Conservation (phyloP, 495 filamentous ascomycete genomes). For the Lasiosphaeris hirsuta region DNA sequence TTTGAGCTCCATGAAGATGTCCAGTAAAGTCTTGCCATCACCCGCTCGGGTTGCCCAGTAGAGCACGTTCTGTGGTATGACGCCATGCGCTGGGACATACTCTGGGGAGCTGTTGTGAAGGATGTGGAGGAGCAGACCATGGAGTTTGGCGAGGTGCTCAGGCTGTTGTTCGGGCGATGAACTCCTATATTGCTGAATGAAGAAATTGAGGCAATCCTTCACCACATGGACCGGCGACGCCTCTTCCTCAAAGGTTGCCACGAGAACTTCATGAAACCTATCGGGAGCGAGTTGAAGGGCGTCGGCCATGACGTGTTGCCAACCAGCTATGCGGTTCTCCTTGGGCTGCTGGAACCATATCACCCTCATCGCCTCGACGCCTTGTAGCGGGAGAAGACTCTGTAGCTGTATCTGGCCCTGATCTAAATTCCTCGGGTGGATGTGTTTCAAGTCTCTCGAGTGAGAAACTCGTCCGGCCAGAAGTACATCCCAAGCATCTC, state of each 20-base stretch:
- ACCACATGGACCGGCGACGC: constrained; percentile 50
- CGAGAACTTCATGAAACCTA: constrained; percentile 45
- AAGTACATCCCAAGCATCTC: too few relatives aligned
- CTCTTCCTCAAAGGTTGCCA: constrained; percentile 41
- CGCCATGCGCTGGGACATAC: constrained; percentile 7
- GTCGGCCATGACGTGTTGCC: constrained; percentile 53
- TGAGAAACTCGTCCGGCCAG: too few relatives aligned
- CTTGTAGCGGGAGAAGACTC: constrained; percentile 20
- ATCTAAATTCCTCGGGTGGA: neutral
- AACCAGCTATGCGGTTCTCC: constrained; percentile 34
- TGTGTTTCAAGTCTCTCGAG: too few relatives aligned
- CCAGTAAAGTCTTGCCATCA: constrained; percentile 16
- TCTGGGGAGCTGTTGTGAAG: constrained; percentile 13
- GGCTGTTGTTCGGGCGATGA: neutral
- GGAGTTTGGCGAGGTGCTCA: neutral
- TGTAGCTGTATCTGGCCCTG: neutral
- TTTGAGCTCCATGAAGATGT: constrained; percentile 33
- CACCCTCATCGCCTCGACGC: constrained; percentile 35
- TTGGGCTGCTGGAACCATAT: constrained; percentile 39
- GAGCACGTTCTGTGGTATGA: constrained; percentile 28
- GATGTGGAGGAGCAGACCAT: constrained; percentile 10
- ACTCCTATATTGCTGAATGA: constrained; percentile 26
- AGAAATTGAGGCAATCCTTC: constrained; percentile 48
- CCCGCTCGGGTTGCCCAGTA: constrained; percentile 21
- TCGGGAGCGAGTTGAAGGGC: constrained; percentile 46